Evolutionary conservation across 768 basidiomycete species (phyloP).

Genomic region (Royoungia palumana): DNA sequence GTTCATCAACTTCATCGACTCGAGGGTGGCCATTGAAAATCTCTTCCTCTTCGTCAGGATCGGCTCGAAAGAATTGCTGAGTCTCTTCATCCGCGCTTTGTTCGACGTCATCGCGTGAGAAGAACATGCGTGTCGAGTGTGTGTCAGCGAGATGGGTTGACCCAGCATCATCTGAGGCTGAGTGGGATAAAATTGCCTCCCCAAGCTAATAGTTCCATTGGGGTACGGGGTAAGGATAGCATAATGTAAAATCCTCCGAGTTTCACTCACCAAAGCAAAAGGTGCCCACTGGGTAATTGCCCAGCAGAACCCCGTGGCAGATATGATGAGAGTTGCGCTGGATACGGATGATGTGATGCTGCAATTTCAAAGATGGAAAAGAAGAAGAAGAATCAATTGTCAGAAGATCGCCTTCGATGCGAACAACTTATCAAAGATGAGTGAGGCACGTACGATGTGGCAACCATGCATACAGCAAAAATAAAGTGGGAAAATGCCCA

Average conservation of each 20-base stretch:
- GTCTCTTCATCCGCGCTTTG: constrained; percentile 23
- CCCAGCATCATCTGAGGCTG: constrained; percentile 34
- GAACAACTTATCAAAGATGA: constrained; percentile 1
- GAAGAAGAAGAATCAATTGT: constrained; percentile 9
- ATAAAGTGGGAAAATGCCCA: constrained; percentile 79
- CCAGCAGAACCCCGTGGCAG: constrained; percentile 87
- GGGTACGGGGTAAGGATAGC: constrained; percentile 18
- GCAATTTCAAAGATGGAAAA: constrained; percentile 10
- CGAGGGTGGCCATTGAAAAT: not conserved
- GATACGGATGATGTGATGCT: constrained; percentile 71
- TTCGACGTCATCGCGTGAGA: constrained; percentile 16
- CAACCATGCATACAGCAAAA: constrained; percentile 75
- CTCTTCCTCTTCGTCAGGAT: constrained; percentile 21
- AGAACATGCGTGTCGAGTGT: constrained; percentile 16
- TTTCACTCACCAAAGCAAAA: constrained; percentile 68
- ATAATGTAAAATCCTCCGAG: not conserved
- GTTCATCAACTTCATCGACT: constrained; percentile 6
- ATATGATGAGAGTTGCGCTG: constrained; percentile 73
- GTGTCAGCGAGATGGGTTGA: constrained; percentile 41
- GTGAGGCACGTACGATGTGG: constrained; percentile 66
- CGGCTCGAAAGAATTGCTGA: constrained; percentile 17
- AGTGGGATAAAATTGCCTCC: constrained; percentile 77
- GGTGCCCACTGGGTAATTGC: constrained; percentile 92
- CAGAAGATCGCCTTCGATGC: constrained; percentile 13
- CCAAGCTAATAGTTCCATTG: constrained; percentile 52